A percentile compares a stretch with the other conserved stretches of the same genome.
Evolutionary conservation across 2,329 filamentous ascomycete genomes (phyloP).

Genomic region (Fusarium coicis): DNA sequence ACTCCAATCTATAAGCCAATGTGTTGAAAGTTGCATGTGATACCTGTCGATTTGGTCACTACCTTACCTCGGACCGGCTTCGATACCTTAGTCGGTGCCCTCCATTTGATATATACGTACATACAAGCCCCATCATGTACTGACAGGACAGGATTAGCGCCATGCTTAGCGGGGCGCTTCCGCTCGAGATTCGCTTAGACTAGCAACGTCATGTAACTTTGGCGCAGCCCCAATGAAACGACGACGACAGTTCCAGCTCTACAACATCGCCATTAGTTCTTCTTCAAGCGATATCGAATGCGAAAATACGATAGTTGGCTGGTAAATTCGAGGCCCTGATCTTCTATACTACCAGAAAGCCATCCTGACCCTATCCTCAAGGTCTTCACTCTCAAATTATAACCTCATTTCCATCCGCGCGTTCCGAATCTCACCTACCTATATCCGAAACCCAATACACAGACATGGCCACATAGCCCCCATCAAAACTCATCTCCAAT

Average conservation of each 20-base stretch:
- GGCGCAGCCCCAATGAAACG: conserved; percentile 6
- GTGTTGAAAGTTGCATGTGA: background rate
- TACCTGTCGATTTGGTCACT: background rate
- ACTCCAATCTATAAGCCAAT: conserved; percentile 33
- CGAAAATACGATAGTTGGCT: background rate
- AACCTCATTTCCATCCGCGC: conserved; percentile 28
- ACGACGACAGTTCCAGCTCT: conserved; percentile 17
- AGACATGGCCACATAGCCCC: conserved; percentile 33
- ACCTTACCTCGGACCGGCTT: background rate
- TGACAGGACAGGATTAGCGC: conserved; percentile 5
- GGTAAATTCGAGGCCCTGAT: background rate
- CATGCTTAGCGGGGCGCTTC: conserved; percentile 17
- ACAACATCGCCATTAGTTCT: conserved; percentile 1
- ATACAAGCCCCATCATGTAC: background rate
- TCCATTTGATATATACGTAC: background rate
- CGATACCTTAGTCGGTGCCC: background rate
- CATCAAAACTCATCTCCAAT: background rate
- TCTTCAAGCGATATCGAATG: background rate
- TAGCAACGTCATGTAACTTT: conserved; percentile 35
- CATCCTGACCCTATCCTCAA: background rate
- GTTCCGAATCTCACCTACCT: conserved; percentile 29
- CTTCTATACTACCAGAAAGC: background rate
- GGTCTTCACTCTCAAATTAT: conserved; percentile 4
- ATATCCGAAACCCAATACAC: conserved; percentile 5
- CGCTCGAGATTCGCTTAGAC: conserved; percentile 24